Percentiles rank a stretch among this genome's conserved stretches.
phyloP scores from a whole-genome alignment of 2,329 filamentous ascomycete species.

The Aspergillus awamori region DNA sequence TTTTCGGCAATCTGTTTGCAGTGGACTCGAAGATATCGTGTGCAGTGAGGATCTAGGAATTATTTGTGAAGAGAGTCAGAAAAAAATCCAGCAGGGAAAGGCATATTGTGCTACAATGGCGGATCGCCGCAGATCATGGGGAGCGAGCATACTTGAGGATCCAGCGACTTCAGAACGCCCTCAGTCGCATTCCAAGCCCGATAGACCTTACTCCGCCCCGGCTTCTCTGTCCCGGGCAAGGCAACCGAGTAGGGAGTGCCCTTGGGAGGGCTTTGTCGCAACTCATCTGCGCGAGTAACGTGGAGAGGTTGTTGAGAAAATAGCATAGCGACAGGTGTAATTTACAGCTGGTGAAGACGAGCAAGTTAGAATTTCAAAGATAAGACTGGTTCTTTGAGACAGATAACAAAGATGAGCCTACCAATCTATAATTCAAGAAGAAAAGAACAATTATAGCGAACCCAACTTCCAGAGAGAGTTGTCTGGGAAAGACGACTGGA shows the following conservation, averaged over 20 bases:
- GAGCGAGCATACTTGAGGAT: conserved; percentile 59
- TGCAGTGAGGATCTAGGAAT: conserved; percentile 60
- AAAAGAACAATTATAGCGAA: not conserved
- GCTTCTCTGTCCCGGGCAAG: conserved; percentile 71
- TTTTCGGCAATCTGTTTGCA: conserved; percentile 64
- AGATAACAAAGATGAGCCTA: not conserved
- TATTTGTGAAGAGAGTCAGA: not conserved
- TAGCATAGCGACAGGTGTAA: conserved; percentile 34
- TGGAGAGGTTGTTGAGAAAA: conserved; percentile 40
- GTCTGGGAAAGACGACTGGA: too few species aligned
- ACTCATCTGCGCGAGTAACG: conserved; percentile 49
- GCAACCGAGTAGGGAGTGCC: conserved; percentile 78
- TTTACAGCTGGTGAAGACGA: not conserved
- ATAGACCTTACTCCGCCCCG: conserved; percentile 76
- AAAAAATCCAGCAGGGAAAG: not conserved
- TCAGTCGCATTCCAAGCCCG: conserved; percentile 79
- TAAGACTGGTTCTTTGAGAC: too few species aligned
- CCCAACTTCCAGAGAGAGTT: too few species aligned
- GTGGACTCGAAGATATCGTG: conserved; percentile 80
- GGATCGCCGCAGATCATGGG: not conserved
- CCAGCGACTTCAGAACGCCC: conserved; percentile 70
- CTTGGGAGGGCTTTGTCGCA: conserved; percentile 66
- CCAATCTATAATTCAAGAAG: too few species aligned
- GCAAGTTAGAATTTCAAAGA: not conserved
- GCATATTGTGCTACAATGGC: not conserved